Evolutionary conservation across 2,329 filamentous ascomycete species (phyloP).

Genomic region (Trichoderma atrobrunneum): DNA sequence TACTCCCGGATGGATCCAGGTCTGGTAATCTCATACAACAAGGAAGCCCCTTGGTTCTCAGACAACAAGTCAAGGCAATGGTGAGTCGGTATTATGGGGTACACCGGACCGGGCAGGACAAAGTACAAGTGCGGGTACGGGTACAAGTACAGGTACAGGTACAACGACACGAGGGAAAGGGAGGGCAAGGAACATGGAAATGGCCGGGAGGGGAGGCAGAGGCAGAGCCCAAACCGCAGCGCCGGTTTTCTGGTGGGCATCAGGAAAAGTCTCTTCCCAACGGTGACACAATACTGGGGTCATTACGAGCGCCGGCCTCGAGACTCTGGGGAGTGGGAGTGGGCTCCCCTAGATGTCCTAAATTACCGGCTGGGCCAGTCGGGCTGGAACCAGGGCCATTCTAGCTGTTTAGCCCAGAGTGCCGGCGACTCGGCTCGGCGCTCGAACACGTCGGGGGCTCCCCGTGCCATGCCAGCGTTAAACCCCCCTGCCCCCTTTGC

Average conservation of each 20-base stretch:
- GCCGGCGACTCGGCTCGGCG: slow-evolving; percentile 17
- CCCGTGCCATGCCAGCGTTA: not conserved
- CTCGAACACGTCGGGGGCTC: slow-evolving; percentile 17
- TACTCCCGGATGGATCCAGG: slow-evolving; percentile 3
- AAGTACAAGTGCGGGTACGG: not conserved
- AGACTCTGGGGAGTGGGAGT: slow-evolving; percentile 8
- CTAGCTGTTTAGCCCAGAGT: slow-evolving; percentile 9
- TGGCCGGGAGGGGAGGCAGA: slow-evolving; percentile 8
- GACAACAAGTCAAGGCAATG: slow-evolving; percentile 4
- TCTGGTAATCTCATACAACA: slow-evolving; percentile 1
- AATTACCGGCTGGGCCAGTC: slow-evolving; percentile 11
- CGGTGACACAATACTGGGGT: slow-evolving; percentile 18
- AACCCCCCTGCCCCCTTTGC: not conserved
- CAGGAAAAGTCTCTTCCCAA: not conserved
- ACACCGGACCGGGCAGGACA: slow-evolving; percentile 2
- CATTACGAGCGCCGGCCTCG: not conserved
- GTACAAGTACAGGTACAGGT: slow-evolving; percentile 3
- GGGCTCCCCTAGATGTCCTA: slow-evolving; percentile 2
- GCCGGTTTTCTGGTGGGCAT: slow-evolving; percentile 10
- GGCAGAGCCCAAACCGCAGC: slow-evolving; percentile 11
- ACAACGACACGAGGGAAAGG: not conserved
- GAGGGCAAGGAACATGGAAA: not conserved
- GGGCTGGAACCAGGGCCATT: slow-evolving; percentile 12
- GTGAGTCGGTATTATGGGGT: slow-evolving; percentile 13
- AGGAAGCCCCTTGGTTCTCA: slow-evolving; percentile 7